Evolutionary conservation across 73 alveolate species (phyloP), one percentile per base, ranked within the genome.

Genomic region (Strombidium stylifer): DNA sequence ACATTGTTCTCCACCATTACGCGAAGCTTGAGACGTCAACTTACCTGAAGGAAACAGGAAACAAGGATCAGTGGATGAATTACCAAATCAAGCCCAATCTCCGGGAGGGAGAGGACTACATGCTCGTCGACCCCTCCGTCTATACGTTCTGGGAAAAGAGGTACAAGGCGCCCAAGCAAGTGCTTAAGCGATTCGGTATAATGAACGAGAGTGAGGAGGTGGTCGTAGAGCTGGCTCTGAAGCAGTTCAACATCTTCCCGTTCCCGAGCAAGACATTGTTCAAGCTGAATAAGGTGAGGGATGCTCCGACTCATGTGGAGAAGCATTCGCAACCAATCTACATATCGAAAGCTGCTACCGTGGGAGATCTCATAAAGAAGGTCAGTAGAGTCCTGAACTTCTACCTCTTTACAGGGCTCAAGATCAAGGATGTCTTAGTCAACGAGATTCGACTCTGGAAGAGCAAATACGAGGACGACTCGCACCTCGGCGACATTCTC

Each of bases 171-270:
- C 75, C n/a, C 48, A 30, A 0, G 58, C 74, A 0, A 28, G 53
- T 32, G 73, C n/a, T n/a, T n/a, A n/a, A n/a, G n/a, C n/a, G n/a
- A n/a, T n/a, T n/a, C n/a, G n/a, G n/a, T n/a, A n/a, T n/a, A n/a
- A n/a, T n/a, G n/a, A n/a, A 78, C 15, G 79, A 76, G 18, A 48
- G 30, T 19, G 57, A 61, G 19, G 71, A 35, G 15, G 40, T 64
- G 14, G 35, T 69, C 25, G 85, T 86, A 5, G 96, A 86, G 52
- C 52, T 75, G 5, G 39, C 69, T 42, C 62, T 68, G 26, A 53
- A 53, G 32, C 30, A 47, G 16, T 24, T 86, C 2, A 27, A 46
- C 11, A 30, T 69, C 52, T 30, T 32, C 30, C 37, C 55, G 16
- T 34, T 86, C 1, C 93, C 89, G 1, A 25, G 39, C 47, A 10